Base-by-base conservation (phyloP, 2,329 filamentous ascomycete genomes). In the Phialocephala sp. region DNA sequence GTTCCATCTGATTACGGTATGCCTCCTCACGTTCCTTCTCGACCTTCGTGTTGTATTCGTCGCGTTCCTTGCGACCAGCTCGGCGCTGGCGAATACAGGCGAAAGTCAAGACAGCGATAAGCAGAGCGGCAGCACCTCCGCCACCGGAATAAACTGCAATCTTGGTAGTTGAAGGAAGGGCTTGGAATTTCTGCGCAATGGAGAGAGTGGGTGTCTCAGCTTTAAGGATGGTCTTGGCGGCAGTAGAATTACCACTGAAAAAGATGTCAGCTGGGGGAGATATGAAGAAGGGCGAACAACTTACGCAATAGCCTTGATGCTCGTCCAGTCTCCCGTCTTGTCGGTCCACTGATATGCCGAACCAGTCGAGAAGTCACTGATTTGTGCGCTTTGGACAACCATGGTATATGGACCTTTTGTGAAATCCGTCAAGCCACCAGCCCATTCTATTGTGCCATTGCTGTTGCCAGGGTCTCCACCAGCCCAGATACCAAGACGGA, bases 381-480 rank as follows among this genome's bases (percentile, higher is more conserved):
- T 81, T 36, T 82, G 80, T 39, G 87, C 79, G 36, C 83, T 86
- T 81, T 91, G 86, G 69, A 94, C 84, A 66, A 86, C 87, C 91
- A 94, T 94, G 72, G 83, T 88, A 80, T 86, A 94, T 0, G 91
- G 91, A 0, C 82, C 89, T 32, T 85, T 74, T 59, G 76, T 75
- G 76, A 89, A 94, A 76, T 93, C 83, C 50, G 90, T 92, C 60
- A 80, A 73, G 64, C 90, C 90, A 62, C 89, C 89, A 64, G 90
- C 90, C 90, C 90, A 92, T 63, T 87, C 80, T 60, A 89, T 85
- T 1, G 87, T 90, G 14, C 84, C 82, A 59, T 83, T 52, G 50
- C 84, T 77, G 74, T 89, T 76, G 47, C 79, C 74, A 6, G 86
- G 79, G 69, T 91, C 83, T 67, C 88, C 83, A 63, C 86, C 83